Base-by-base conservation (phyloP, 805 yeast species). In the Debaryomyces maramus region DNA sequence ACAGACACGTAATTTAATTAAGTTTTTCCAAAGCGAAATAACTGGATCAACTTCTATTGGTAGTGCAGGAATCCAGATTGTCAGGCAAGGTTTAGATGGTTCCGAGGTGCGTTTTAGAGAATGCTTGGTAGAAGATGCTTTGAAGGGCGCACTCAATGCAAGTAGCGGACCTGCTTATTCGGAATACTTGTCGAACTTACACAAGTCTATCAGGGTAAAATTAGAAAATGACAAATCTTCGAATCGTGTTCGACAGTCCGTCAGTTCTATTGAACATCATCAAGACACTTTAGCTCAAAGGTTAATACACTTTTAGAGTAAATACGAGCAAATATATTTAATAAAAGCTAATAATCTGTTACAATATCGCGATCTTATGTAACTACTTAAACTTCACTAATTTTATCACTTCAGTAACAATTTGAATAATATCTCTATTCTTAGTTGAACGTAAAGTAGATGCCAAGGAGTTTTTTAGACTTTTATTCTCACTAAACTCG, bases 101-200 rank as follows among this genome's bases (percentile, higher is more conserved):
- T 71, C 78, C 3, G 81, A 81, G 50, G 41, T 44, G 9, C 56
- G 53, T 28, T 78, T 88, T 55, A 64, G 72, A 28, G 81, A 80
- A 30, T 53, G 77, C 36, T 64, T 93, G 55, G 80, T 82, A 20
- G 98, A 93, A 53, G 98, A 93, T 56, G 72, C 78, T 33, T 36
- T 60, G 5, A 36, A 39, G n/a, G 62, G 65, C 71, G 17, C 65
- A 65, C 37, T 58, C 8, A 48, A 47, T 26, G 79, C 81, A 31
- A 44, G 47, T 32, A 50, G 52, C 21, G 56, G 58, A 56, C 79
- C 52, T 63, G 75, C 82, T 15, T 85, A 82, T 56, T 60, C 77
- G 5, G 96, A 86, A 41, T 88, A 78, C 50, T 66, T 91, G 46
- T 65, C 79, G 6, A 74, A 74, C 27, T 64, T 90, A 39, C 97